These are phyloP conservation scores for Cinnamomum chago DNA, from an alignment of 164 flowering plant genomes.

Conservation along the genomic window DNA sequence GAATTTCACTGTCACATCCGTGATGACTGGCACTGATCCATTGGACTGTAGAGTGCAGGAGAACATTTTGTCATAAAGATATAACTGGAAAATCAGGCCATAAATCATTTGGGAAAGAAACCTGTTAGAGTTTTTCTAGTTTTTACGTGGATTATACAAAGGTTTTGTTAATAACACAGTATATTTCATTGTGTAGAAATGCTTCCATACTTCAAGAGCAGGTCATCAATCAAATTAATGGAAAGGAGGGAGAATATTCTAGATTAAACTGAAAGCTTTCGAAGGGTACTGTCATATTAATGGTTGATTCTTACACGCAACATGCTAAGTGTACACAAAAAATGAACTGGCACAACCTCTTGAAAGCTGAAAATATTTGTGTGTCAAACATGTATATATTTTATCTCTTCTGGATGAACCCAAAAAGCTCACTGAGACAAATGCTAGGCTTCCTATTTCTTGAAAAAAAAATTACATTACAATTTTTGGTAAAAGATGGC, in stretches of 20 bases:
- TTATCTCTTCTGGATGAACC: not conserved
- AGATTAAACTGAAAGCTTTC: not conserved
- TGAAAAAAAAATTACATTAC: too few relatives aligned
- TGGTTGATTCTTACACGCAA: not conserved
- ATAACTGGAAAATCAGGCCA: not conserved
- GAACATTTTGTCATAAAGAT: too few relatives aligned
- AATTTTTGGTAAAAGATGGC: not conserved
- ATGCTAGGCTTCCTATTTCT: not conserved
- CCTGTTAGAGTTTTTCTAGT: not conserved
- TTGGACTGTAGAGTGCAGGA: too few relatives aligned
- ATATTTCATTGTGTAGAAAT: not conserved
- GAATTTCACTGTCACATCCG: too few relatives aligned
- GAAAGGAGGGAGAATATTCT: not conserved
- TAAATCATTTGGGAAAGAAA: too few relatives aligned
- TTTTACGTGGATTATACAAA: not conserved
- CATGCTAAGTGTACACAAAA: not conserved
- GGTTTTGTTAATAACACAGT: not conserved
- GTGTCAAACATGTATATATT: too few relatives aligned
- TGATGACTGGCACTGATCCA: too few relatives aligned
- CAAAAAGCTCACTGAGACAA: not conserved
- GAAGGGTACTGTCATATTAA: not conserved
- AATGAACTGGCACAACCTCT: too few relatives aligned
- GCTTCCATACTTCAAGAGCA: not conserved
- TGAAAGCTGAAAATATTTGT: too few relatives aligned
- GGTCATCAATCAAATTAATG: not conserved